Conservation (phyloP, 2,329 filamentous ascomycete species). For the Cercospora sojina region DNA sequence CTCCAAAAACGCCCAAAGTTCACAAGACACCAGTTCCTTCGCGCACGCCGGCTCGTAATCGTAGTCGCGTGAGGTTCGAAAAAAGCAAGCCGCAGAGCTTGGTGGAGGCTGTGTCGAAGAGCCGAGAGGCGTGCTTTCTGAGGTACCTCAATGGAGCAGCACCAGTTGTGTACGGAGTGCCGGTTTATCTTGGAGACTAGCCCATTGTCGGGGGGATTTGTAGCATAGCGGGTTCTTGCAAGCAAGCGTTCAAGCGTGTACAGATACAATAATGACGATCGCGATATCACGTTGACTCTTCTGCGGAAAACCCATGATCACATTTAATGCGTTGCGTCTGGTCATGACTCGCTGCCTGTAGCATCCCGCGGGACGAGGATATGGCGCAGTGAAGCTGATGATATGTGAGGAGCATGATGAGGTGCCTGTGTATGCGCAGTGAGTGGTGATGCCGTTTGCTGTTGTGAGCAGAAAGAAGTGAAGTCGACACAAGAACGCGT, state of each 20-base stretch:
- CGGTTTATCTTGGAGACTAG: slow-evolving; percentile 67
- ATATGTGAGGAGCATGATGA: neutral
- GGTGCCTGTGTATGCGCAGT: neutral
- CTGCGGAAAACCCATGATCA: neutral
- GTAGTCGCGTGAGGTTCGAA: slow-evolving; percentile 27
- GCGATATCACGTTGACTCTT: neutral
- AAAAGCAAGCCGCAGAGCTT: slow-evolving; percentile 50
- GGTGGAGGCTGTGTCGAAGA: slow-evolving; percentile 76
- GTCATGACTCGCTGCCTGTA: neutral
- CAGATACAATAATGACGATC: neutral
- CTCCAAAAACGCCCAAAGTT: slow-evolving; percentile 38
- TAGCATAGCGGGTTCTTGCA: neutral
- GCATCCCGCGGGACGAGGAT: neutral
- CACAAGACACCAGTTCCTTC: slow-evolving; percentile 34
- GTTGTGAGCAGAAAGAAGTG: neutral
- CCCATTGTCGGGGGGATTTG: neutral
- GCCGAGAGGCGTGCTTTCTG: slow-evolving; percentile 77
- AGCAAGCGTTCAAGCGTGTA: neutral
- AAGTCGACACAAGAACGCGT: slow-evolving; percentile 1
- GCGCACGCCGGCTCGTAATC: slow-evolving; percentile 33
- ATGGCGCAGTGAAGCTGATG: neutral
- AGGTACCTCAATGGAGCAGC: slow-evolving; percentile 91
- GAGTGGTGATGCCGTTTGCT: neutral
- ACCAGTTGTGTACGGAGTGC: slow-evolving; percentile 91
- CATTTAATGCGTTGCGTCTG: neutral